These are phyloP conservation scores for Phytopythium kandeliae DNA, from an alignment of 352 stramenopile species.

Conservation along the genomic window DNA sequence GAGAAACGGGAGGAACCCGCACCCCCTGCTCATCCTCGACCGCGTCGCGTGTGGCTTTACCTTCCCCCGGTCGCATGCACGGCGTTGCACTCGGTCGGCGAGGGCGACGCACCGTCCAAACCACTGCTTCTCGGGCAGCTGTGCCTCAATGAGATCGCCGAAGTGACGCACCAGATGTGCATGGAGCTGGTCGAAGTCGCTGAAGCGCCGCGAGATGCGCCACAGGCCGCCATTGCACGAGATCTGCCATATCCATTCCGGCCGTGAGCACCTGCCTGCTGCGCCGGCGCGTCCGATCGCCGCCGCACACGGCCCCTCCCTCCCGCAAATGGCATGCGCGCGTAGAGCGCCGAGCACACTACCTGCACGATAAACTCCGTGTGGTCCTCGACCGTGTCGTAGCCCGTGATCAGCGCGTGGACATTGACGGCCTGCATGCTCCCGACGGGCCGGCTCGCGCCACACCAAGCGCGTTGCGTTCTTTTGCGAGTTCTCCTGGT, in stretches of 20 bases:
- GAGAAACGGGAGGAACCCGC: not conserved
- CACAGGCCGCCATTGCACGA: slow-evolving; percentile 79
- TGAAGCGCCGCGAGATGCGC: slow-evolving; percentile 81
- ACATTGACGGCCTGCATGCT: slow-evolving; percentile 65
- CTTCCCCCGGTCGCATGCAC: no score
- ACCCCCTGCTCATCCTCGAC: not conserved
- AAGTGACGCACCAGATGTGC: slow-evolving; percentile 66
- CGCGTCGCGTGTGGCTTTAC: not conserved
- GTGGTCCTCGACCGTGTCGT: slow-evolving; percentile 81
- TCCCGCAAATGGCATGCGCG: not conserved
- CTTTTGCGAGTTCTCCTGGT: not conserved
- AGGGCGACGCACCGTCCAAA: slow-evolving; percentile 55
- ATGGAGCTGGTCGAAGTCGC: slow-evolving; percentile 86
- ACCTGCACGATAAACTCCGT: slow-evolving; percentile 83
- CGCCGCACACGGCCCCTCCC: not conserved
- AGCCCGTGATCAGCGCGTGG: slow-evolving; percentile 73
- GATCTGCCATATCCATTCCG: slow-evolving; percentile 29
- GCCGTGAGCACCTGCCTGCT: not conserved
- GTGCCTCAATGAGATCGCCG: slow-evolving; percentile 60
- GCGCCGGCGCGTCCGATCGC: not conserved
- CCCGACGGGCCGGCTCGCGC: not conserved
- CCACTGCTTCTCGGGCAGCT: slow-evolving; percentile 83
- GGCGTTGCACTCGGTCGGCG: no score
- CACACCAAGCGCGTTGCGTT: no score
- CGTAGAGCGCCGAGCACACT: not conserved